Evolutionary conservation across 495 filamentous ascomycete genomes (phyloP).

Genomic region (Aspergillus affinis): DNA sequence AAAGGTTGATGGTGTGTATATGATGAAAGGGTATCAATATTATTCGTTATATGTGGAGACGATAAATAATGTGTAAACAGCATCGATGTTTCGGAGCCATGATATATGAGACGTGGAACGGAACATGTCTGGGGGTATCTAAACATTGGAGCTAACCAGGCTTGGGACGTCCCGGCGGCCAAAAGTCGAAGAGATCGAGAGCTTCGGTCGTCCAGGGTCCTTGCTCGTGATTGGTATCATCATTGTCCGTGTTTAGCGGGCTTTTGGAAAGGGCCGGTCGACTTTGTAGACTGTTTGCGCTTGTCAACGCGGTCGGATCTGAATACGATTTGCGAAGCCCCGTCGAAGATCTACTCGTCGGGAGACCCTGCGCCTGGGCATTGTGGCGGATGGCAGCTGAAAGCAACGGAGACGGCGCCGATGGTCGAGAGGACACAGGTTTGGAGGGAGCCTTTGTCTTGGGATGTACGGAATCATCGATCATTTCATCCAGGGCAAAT

Average conservation of each 20-base stretch:
- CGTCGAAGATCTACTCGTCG: slow-evolving; percentile 17
- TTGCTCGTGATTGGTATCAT: slow-evolving; percentile 21
- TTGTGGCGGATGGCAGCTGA: background rate
- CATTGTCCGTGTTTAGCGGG: slow-evolving; percentile 18
- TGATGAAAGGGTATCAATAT: background rate
- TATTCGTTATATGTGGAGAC: background rate
- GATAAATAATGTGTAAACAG: background rate
- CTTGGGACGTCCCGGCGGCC: slow-evolving; percentile 42
- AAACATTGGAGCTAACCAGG: slow-evolving; percentile 19
- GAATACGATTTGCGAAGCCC: slow-evolving; percentile 39
- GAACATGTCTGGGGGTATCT: slow-evolving; percentile 20
- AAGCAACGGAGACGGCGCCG: background rate
- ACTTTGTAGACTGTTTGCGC: slow-evolving; percentile 14
- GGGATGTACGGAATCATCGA: slow-evolving; percentile 9
- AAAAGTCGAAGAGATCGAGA: slow-evolving; percentile 59
- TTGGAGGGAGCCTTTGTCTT: background rate
- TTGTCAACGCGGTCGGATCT: slow-evolving; percentile 31
- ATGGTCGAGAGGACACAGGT: background rate
- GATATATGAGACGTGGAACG: background rate
- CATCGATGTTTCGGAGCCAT: background rate
- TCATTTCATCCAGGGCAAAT: slow-evolving; percentile 34
- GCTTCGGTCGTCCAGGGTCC: slow-evolving; percentile 61
- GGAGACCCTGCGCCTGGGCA: slow-evolving; percentile 11
- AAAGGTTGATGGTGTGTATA: background rate
- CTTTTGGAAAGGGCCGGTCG: slow-evolving; percentile 19